Conservation (phyloP, 2,329 filamentous ascomycete species). For the Phoma sp. region DNA sequence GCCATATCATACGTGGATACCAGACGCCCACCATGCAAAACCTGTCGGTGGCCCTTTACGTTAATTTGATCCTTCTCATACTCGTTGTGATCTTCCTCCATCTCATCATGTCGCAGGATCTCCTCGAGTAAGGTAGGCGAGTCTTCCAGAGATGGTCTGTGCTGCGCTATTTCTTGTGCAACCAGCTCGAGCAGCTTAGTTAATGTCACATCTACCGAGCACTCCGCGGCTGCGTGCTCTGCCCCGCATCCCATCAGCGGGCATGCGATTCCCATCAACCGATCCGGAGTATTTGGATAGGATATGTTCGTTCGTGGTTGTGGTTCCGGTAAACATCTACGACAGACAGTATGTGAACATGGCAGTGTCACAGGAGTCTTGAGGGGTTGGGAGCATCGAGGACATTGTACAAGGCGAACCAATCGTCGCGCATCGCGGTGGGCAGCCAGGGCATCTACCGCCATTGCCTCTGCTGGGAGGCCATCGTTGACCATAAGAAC, state of each 20-base stretch:
- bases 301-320: conserved; percentile 74
- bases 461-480: conserved; percentile 39
- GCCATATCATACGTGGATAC: conserved; percentile 72
- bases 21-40: conserved; percentile 66
- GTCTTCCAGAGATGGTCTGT: conserved; percentile 42
- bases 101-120: conserved; percentile 44
- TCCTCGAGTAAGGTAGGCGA: conserved; percentile 54
- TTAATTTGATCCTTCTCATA: conserved; percentile 40
- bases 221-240: conserved; percentile 80
- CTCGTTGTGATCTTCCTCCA: conserved; percentile 46
- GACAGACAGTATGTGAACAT: conserved; percentile 82
- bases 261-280: conserved; percentile 76
- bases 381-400: conserved; percentile 73
- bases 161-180: conserved; percentile 59
- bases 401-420: conserved; percentile 80
- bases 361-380: conserved; percentile 76
- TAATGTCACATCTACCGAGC: conserved; percentile 77
- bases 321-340: conserved; percentile 72
- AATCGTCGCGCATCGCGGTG: conserved; percentile 67
- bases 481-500: conserved; percentile 56
- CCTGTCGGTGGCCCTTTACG: conserved; percentile 44
- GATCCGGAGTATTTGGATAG: conserved; percentile 73
- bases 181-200: conserved; percentile 69
- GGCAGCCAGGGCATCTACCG: conserved; percentile 54
- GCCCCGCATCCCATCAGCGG: conserved; percentile 70